phyloP scores from a whole-genome alignment of 148 eudicot species.

The Diospyros lotus region DNA sequence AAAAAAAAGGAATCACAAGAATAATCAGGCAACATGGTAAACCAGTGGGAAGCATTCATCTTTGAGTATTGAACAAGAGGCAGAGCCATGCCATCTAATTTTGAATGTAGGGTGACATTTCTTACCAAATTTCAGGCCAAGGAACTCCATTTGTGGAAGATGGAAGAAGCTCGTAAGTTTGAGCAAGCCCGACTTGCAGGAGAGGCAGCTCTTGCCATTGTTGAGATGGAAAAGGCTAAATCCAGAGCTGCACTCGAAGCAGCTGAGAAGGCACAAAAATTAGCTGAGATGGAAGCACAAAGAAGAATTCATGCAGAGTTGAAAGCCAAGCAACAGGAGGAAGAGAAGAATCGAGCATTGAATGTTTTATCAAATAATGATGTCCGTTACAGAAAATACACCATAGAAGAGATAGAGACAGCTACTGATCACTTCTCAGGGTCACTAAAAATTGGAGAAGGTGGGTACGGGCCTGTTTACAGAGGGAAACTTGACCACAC shows the following conservation, averaged over 20 bases:
- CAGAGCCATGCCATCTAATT: neutral
- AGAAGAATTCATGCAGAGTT: conserved; percentile 62
- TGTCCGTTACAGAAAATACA: conserved; percentile 61
- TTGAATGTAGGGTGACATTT: neutral
- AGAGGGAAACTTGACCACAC: conserved; percentile 78
- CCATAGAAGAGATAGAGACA: conserved; percentile 67
- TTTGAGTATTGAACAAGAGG: neutral
- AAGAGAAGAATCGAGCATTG: conserved; percentile 59
- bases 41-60: neutral
- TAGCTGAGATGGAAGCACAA: conserved; percentile 69
- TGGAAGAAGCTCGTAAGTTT: conserved; percentile 36
- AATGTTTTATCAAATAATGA: conserved; percentile 42
- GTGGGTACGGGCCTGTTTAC: conserved; percentile 90
- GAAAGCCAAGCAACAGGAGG: conserved; percentile 56
- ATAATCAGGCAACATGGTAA: neutral
- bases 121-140: conserved; percentile 38
- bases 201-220: conserved; percentile 51
- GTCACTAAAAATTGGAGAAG: conserved; percentile 66
- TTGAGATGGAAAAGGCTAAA: conserved; percentile 67
- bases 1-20: too few species aligned
- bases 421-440: conserved; percentile 56
- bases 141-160: conserved; percentile 56
- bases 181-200: conserved; percentile 52
- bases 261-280: conserved; percentile 70
- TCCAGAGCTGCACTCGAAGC: conserved; percentile 76